Base-by-base conservation (phyloP, 2,329 filamentous ascomycete species). In the Apiospora arundinis region DNA sequence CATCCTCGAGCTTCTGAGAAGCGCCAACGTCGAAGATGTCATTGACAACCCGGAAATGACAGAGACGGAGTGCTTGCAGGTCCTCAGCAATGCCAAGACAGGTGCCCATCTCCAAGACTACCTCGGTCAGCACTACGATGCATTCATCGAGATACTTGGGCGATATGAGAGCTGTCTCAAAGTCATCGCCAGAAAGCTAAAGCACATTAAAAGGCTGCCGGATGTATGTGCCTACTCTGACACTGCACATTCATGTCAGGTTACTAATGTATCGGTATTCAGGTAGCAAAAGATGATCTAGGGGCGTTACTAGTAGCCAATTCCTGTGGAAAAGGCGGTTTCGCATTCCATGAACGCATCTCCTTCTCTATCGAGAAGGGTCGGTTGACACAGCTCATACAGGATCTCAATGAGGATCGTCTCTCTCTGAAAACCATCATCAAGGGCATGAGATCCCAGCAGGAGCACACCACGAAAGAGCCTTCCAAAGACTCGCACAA, bases 101-200 rank as follows among this genome's bases (percentile, higher is more conserved):
- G 73, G 49, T n/a, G 14, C 5, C 0, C 12, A 65, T n/a, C 32
- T 74, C 11, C 66, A 68, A 23, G 67, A 69, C n/a, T 70, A 73
- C 40, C 69, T 74, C 23, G 71, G 73, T 1, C 23, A 32, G 2
- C 49, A 67, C 28, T 65, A 73, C 48, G 32, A 56, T 28, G 40
- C 48, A 14, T 73, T 74, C 72, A 21, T 72, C 1, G 70, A 68
- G 11, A 52, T 71, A 5, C 60, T 74, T 11, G 18, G 42, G 7
- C 67, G 69, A 44, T 73, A 73, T 25, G 72, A 74, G 42, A 32
- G 69, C 0, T 74, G 68, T 42, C 69, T 73, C n/a, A 69, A 67
- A 32, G 69, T 46, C 6, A 72, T 74, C 44, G 70, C 70, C 9
- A 60, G 60, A n/a, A 73, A 71, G 12, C 48, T 72, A 16, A 69